Percentiles rank a stretch among this genome's conserved stretches.
These are phyloP conservation scores for Solanum bulbocastanum DNA, from an alignment of 257 asterid species.

Conservation along the genomic window DNA sequence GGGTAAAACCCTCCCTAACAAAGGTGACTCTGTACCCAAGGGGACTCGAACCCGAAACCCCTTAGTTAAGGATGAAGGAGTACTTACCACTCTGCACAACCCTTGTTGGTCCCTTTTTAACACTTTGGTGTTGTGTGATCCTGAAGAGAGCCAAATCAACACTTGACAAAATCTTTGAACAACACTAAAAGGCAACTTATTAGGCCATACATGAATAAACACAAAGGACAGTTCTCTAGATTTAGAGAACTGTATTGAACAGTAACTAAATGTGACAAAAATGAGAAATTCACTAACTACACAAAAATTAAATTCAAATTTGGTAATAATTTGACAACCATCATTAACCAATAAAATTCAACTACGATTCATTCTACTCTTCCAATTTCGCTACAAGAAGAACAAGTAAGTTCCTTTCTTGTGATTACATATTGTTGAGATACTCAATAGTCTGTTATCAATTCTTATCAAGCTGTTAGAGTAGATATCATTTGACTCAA, in stretches of 20 bases:
- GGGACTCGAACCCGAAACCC: fast-evolving
- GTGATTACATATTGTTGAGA: too few relatives aligned
- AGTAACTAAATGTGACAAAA: neutral
- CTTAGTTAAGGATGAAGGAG: neutral
- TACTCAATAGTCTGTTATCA: too few relatives aligned
- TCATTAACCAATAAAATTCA: neutral
- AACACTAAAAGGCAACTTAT: neutral
- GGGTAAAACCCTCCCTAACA: neutral
- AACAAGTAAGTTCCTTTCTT: too few relatives aligned
- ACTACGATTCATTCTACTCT: neutral
- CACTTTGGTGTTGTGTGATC: constrained; percentile 5
- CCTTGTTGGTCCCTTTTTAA: neutral
- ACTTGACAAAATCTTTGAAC: neutral
- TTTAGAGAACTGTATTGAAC: neutral
- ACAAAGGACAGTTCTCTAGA: neutral
- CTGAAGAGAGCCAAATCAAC: constrained; percentile 1
- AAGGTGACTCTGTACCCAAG: neutral
- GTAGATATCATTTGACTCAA: too few relatives aligned
- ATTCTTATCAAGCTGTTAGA: too few relatives aligned
- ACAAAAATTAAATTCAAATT: neutral
- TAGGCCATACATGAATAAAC: neutral
- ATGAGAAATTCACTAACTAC: neutral
- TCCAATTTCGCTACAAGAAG: too few relatives aligned
- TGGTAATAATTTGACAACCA: neutral
- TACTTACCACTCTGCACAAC: neutral